Evolutionary conservation across 805 yeast genomes (phyloP).

Genomic region (Wickerhamomyces canadensis): DNA sequence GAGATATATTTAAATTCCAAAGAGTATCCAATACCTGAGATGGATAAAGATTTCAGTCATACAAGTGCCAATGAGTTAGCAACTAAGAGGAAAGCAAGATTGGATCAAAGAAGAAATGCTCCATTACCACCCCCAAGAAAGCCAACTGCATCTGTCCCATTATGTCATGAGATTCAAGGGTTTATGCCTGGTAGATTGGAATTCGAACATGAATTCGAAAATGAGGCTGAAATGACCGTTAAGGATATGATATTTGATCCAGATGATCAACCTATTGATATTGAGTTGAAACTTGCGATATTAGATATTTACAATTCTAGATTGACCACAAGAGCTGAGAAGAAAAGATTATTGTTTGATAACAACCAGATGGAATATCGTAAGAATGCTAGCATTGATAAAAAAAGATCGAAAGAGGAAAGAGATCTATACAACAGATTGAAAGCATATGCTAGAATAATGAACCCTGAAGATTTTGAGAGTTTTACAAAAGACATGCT

Average conservation of each 20-base stretch:
- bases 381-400: slow-evolving; percentile 74
- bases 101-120: slow-evolving; percentile 65
- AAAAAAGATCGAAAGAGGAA: slow-evolving; percentile 83
- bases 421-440: slow-evolving; percentile 71
- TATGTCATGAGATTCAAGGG: slow-evolving; percentile 96
- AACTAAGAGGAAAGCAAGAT: slow-evolving; percentile 57
- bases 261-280: slow-evolving; percentile 83
- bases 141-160: slow-evolving; percentile 87
- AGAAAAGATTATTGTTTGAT: slow-evolving; percentile 74
- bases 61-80: slow-evolving; percentile 67
- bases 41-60: slow-evolving; percentile 58
- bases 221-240: slow-evolving; percentile 90
- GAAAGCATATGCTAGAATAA: slow-evolving; percentile 74
- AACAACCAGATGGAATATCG: slow-evolving; percentile 82
- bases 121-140: slow-evolving; percentile 85
- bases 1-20: slow-evolving; percentile 61
- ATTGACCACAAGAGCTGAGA: slow-evolving; percentile 86
- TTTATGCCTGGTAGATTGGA: slow-evolving; percentile 98
- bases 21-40: slow-evolving; percentile 85
- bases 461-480: slow-evolving; percentile 78
- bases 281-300: slow-evolving; percentile 82
- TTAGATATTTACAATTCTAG: slow-evolving; percentile 87
- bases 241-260: slow-evolving; percentile 95
- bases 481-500: slow-evolving; percentile 67
- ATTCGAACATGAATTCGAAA: slow-evolving; percentile 93